Evolutionary conservation across 805 yeast species (phyloP).

Genomic region (Brettanomyces anomalus): DNA sequence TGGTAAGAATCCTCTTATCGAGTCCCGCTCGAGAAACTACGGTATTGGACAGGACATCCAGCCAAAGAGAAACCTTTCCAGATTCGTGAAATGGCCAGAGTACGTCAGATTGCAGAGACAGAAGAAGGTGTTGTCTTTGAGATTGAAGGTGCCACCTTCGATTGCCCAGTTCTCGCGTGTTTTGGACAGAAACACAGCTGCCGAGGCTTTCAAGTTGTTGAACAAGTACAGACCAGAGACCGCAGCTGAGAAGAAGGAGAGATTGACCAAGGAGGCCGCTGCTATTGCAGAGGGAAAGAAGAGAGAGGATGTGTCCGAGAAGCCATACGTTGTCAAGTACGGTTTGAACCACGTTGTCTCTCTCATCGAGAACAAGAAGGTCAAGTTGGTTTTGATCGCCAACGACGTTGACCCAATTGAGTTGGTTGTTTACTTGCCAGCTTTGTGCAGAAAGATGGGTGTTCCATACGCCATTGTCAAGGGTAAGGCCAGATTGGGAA

Average conservation of each 20-base stretch:
- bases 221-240: conserved; percentile 99
- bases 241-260: conserved; percentile 94
- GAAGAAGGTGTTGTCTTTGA: conserved; percentile 88
- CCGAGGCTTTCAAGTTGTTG: conserved; percentile 93
- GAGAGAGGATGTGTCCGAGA: conserved; percentile 92
- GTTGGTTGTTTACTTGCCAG: conserved; percentile 94
- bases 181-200: conserved; percentile 98
- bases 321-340: conserved; percentile 95
- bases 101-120: conserved; percentile 98
- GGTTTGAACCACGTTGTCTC: conserved; percentile 99
- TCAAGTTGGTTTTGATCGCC: conserved; percentile 94
- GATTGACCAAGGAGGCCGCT: conserved; percentile 98
- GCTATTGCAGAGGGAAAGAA: conserved; percentile 97
- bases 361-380: conserved; percentile 96
- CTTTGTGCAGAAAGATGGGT: conserved; percentile 99
- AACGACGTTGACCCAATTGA: conserved; percentile 99
- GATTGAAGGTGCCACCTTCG: conserved; percentile 99
- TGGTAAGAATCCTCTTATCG: conserved; percentile 75
- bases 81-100: conserved; percentile 99
- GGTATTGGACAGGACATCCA: conserved; percentile 96
- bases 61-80: conserved; percentile 91
- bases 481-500: conserved; percentile 98
- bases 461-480: conserved; percentile 97
- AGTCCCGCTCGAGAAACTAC: conserved; percentile 83
- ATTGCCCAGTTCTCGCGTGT: conserved; percentile 93